Evolutionary conservation across 495 filamentous ascomycete genomes (phyloP).

Genomic region (Neurospora sp.): DNA sequence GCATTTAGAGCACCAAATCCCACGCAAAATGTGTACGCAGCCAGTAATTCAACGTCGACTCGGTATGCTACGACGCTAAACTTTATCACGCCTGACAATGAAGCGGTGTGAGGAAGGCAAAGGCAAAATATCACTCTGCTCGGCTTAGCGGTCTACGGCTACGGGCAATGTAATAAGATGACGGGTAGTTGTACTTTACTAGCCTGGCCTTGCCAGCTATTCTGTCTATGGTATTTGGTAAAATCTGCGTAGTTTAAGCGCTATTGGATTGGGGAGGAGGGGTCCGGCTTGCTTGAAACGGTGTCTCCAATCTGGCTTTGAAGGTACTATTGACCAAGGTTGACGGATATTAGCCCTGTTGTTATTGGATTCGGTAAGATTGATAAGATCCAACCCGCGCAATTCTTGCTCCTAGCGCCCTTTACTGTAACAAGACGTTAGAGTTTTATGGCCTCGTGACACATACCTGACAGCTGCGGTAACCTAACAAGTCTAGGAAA

Average conservation of each 20-base stretch:
- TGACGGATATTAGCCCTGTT: neutral
- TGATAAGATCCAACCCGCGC: neutral
- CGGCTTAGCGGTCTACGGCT: neutral
- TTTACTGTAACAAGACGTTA: neutral
- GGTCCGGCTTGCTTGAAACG: neutral
- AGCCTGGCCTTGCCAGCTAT: neutral
- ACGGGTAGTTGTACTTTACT: neutral
- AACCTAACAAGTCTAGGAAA: neutral
- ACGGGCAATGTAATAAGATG: neutral
- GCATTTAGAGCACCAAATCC: constrained; percentile 14
- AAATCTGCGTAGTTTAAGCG: neutral
- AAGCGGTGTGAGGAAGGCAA: neutral
- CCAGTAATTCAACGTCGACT: constrained; percentile 15
- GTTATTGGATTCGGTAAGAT: neutral
- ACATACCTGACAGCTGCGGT: neutral
- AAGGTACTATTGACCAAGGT: neutral
- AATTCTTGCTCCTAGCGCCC: neutral
- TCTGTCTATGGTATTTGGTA: neutral
- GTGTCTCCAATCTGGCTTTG: neutral
- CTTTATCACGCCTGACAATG: neutral
- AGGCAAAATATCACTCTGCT: neutral
- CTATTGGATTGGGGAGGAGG: neutral
- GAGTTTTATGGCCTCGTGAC: neutral
- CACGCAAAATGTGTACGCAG: constrained; percentile 22
- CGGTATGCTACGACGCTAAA: neutral